phyloP scores from a whole-genome alignment of 495 filamentous ascomycete species.

The Podospora fimiseda region DNA sequence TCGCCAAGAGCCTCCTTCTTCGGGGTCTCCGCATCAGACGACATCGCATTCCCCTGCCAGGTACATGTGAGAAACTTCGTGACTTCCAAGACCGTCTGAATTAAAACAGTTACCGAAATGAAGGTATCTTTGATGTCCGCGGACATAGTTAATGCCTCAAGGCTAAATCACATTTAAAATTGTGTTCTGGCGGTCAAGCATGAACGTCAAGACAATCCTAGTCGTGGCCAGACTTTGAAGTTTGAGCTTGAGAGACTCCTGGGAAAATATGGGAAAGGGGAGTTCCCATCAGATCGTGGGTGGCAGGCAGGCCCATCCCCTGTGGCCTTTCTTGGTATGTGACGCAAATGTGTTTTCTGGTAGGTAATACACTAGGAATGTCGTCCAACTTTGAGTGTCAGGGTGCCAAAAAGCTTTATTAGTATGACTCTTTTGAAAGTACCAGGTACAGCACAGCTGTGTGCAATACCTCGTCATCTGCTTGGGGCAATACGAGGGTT shows the following conservation, averaged over 20 bases:
- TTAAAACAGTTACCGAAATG: too few relatives aligned
- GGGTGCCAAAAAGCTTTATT: too few relatives aligned
- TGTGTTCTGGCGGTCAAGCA: background rate
- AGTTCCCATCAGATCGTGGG: background rate
- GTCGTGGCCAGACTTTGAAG: background rate
- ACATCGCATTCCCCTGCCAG: background rate
- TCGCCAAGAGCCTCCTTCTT: background rate
- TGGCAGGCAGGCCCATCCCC: background rate
- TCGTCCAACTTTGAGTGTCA: too few relatives aligned
- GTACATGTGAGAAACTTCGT: background rate
- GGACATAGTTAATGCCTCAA: background rate
- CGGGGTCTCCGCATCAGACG: conserved; percentile 2
- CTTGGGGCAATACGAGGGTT: too few relatives aligned
- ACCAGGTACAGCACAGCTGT: too few relatives aligned
- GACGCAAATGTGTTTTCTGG: too few relatives aligned
- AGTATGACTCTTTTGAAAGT: too few relatives aligned
- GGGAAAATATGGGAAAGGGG: background rate
- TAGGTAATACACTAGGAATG: too few relatives aligned
- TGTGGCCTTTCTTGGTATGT: too few relatives aligned
- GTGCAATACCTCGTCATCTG: too few relatives aligned
- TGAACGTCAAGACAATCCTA: background rate
- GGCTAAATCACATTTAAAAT: background rate
- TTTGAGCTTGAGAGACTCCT: background rate
- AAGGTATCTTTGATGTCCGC: too few relatives aligned
- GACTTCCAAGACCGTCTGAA: too few relatives aligned